phyloP scores from a whole-genome alignment of 2,329 filamentous ascomycete genomes.

The Phyllachora maydis region DNA sequence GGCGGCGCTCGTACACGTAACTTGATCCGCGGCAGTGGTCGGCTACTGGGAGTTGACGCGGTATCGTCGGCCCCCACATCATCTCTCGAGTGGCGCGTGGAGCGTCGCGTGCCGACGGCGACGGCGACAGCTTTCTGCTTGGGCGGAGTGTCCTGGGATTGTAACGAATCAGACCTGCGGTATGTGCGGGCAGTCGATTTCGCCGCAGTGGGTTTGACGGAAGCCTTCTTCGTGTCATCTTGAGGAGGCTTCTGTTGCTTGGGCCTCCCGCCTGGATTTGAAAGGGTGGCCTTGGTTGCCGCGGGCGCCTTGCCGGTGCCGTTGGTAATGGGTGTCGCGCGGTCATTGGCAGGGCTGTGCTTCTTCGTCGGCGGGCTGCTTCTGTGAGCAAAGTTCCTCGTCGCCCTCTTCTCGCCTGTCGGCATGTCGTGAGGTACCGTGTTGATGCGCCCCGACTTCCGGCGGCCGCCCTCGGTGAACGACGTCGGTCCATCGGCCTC shows the following conservation, averaged over 20 bases:
- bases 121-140: no score
- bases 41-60: no score
- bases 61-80: constrained; percentile 10
- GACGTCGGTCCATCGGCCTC: constrained; percentile 73
- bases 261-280: no score
- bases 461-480: constrained; percentile 52
- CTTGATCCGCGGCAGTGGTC: no score
- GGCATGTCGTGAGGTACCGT: constrained; percentile 29
- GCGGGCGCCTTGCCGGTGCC: constrained; percentile 8
- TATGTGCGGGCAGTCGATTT: constrained; percentile 12
- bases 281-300: constrained; percentile 3
- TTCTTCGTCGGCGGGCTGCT: constrained; percentile 13
- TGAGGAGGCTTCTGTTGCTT: no score
- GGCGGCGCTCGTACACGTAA: constrained; percentile 19
- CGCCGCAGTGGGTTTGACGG: constrained; percentile 4
- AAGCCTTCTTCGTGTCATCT: constrained; percentile 2
- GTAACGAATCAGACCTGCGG: constrained; percentile 18
- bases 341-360: constrained; percentile 9
- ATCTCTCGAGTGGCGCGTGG: constrained; percentile 15
- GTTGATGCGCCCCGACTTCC: constrained; percentile 47
- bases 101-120: constrained; percentile 20
- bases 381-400: constrained; percentile 18
- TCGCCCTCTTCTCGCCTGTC: constrained; percentile 27
- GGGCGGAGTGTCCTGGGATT: constrained; percentile 13
- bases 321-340: constrained; percentile 11